Percentiles rank a stretch among this genome's conserved stretches.
phyloP scores from a whole-genome alignment of 768 basidiomycete genomes.

The Chiua virens region DNA sequence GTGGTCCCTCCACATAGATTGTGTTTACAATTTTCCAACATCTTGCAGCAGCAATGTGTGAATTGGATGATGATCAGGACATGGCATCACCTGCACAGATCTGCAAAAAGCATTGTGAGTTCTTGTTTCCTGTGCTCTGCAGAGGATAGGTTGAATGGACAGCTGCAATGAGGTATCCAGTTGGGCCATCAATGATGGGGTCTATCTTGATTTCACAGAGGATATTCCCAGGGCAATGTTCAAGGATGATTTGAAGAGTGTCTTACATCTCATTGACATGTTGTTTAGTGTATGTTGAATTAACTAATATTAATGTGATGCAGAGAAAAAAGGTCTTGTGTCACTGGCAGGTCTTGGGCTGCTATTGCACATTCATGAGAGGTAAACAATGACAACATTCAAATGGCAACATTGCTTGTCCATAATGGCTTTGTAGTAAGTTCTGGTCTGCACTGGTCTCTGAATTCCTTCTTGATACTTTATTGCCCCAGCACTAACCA shows the following conservation, averaged over 20 bases:
- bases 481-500: slow-evolving; percentile 50
- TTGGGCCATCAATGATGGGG: slow-evolving; percentile 35
- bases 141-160: background rate
- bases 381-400: slow-evolving; percentile 68
- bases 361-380: slow-evolving; percentile 66
- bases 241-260: slow-evolving; percentile 53
- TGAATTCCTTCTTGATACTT: background rate
- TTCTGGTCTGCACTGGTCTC: background rate
- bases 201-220: slow-evolving; percentile 58
- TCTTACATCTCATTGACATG: slow-evolving; percentile 25
- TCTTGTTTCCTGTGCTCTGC: slow-evolving; percentile 11
- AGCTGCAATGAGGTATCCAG: slow-evolving; percentile 40
- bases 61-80: slow-evolving; percentile 68
- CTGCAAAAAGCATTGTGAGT: slow-evolving; percentile 66
- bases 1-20: slow-evolving; percentile 51
- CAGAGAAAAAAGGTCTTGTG: slow-evolving; percentile 66
- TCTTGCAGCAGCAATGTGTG: slow-evolving; percentile 55
- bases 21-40: slow-evolving; percentile 68
- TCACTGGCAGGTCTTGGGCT: slow-evolving; percentile 63
- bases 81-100: slow-evolving; percentile 77
- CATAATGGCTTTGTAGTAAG: slow-evolving; percentile 33
- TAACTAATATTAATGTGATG: background rate
- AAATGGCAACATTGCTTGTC: slow-evolving; percentile 60
- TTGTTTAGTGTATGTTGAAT: background rate
- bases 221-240: slow-evolving; percentile 52